These are phyloP conservation scores for Penicillium frequentans DNA, from an alignment of 2,329 filamentous ascomycete species.

Conservation along the genomic window DNA sequence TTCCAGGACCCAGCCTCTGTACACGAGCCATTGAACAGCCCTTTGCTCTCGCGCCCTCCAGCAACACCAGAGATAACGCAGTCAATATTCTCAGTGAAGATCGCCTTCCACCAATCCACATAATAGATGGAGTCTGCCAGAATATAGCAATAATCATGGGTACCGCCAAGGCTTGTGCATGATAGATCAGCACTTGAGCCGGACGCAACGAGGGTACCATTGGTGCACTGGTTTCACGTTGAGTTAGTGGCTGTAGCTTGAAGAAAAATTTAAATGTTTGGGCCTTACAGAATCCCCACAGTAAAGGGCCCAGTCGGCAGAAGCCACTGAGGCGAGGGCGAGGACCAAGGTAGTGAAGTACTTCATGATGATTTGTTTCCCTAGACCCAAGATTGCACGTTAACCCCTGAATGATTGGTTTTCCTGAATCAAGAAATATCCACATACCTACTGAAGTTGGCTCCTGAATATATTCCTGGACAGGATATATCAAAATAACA, in stretches of 20 bases:
- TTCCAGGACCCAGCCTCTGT: not conserved
- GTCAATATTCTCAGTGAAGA: not conserved
- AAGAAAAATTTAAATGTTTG: not conserved
- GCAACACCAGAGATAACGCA: not conserved
- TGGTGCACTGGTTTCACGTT: not conserved
- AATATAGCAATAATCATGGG: not conserved
- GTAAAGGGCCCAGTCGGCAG: not conserved
- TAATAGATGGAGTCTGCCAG: not conserved
- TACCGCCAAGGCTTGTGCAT: not conserved
- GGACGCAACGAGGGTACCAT: not conserved
- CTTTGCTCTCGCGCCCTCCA: not conserved
- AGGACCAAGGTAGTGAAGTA: not conserved
- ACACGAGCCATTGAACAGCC: not conserved
- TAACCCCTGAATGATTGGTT: not conserved
- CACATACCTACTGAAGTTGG: not conserved
- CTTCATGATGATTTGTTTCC: not conserved
- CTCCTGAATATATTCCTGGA: not conserved
- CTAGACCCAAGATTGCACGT: not conserved
- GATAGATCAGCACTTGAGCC: not conserved
- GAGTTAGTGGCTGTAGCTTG: not conserved
- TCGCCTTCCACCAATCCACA: not conserved
- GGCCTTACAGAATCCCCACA: not conserved
- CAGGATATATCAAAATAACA: not conserved
- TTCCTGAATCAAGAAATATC: not conserved
- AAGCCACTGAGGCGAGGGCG: not conserved